These are phyloP conservation scores for Citrus medica DNA, from an alignment of 345 rosid genomes.

Conservation along the genomic window DNA sequence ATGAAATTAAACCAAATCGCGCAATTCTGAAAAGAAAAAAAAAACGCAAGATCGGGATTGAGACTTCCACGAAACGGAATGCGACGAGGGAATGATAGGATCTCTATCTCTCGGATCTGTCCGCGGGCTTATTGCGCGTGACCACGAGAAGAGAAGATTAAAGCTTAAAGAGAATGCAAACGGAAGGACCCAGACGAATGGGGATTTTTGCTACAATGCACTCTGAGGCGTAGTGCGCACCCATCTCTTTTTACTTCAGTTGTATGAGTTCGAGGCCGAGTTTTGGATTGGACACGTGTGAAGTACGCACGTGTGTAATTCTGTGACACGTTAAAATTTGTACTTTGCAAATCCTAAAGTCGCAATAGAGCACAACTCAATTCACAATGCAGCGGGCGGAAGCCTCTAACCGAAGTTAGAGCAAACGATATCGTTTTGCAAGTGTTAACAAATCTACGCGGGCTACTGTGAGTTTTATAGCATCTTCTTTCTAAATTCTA, in stretches of 20 bases:
- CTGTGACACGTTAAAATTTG: neutral
- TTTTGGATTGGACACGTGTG: neutral
- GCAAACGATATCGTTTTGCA: neutral
- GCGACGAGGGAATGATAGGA: neutral
- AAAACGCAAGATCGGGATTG: neutral
- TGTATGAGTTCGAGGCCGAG: neutral
- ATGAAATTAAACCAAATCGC: constrained; percentile 6
- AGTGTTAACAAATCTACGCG: no score
- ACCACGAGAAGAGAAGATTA: neutral
- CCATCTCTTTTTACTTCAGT: neutral
- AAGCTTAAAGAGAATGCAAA: constrained; percentile 8
- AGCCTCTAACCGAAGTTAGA: neutral
- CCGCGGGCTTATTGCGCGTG: neutral
- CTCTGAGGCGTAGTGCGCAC: neutral
- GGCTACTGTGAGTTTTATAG: no score
- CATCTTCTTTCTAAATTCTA: no score
- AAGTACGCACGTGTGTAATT: neutral
- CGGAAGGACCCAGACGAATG: constrained; percentile 14
- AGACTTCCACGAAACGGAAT: neutral
- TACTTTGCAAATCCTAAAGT: neutral
- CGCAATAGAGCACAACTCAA: neutral
- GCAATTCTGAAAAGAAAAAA: neutral
- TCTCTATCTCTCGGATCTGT: neutral
- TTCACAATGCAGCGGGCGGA: no score
- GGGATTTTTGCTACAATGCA: neutral